phyloP scores from a whole-genome alignment of 768 basidiomycete genomes.

The Gymnopilus dilepis region DNA sequence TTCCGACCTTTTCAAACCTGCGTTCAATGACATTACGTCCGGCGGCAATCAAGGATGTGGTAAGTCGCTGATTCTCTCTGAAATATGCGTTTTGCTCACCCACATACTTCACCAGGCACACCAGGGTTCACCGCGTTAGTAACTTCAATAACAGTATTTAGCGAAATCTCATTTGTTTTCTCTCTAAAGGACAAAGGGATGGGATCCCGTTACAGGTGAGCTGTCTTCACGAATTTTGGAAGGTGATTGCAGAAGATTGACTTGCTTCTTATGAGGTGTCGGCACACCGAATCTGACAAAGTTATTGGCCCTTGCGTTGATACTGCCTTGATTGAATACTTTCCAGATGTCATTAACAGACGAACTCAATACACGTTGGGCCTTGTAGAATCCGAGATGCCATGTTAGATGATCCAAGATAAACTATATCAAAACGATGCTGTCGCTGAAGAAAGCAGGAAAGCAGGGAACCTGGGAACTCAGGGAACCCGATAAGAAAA shows the following conservation, averaged over 20 bases:
- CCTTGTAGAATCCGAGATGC: no score
- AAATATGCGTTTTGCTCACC: background rate
- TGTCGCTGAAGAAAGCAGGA: no score
- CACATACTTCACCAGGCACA: constrained; percentile 31
- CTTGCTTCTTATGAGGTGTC: constrained; percentile 29
- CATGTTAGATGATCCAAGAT: no score
- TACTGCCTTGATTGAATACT: constrained; percentile 36
- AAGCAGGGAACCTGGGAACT: no score
- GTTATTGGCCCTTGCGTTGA: constrained; percentile 34
- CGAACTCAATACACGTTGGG: no score
- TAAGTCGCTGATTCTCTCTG: constrained; percentile 17
- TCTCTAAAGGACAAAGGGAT: constrained; percentile 37
- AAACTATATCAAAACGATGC: no score
- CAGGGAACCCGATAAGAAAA: no score
- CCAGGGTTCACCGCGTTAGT: constrained; percentile 41
- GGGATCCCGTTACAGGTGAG: constrained; percentile 48
- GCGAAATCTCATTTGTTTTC: background rate
- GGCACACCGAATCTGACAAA: constrained; percentile 42
- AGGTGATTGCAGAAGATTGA: background rate
- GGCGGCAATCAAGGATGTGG: constrained; percentile 48
- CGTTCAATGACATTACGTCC: constrained; percentile 47
- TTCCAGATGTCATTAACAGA: no score
- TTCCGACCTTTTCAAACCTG: constrained; percentile 34
- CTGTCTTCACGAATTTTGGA: background rate
- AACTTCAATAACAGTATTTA: background rate